A percentile compares a stretch with the other conserved stretches of the same genome.
Conservation (phyloP, 768 basidiomycete species). For the Phlebiopsis gigantea region DNA sequence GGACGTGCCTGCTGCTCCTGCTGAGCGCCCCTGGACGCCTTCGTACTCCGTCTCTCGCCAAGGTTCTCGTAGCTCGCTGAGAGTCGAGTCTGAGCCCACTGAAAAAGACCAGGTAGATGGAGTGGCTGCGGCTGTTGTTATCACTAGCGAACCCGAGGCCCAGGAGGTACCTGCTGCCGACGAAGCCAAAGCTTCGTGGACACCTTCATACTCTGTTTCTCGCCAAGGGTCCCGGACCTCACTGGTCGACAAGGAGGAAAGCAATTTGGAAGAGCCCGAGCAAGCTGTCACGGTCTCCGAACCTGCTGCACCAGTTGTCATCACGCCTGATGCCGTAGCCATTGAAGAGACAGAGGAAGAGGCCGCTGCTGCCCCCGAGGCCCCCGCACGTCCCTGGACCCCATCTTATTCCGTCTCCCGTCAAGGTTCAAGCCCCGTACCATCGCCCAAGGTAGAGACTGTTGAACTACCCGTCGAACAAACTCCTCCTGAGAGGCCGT, state of each 20-base stretch:
- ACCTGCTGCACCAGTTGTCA: not conserved
- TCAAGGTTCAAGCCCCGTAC: conserved; percentile 15
- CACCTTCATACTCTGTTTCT: conserved; percentile 14
- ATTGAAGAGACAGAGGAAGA: not conserved
- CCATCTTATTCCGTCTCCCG: conserved; percentile 24
- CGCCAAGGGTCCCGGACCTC: conserved; percentile 10
- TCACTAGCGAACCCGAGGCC: not conserved
- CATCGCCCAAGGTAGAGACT: conserved; percentile 10
- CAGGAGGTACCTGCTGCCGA: not conserved
- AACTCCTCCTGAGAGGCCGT: conserved; percentile 8
- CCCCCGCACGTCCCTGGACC: conserved; percentile 15
- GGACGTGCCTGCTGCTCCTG: conserved; percentile 2
- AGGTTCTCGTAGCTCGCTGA: conserved; percentile 4
- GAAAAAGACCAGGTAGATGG: not conserved
- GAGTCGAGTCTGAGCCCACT: not conserved
- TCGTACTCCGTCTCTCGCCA: conserved; percentile 12
- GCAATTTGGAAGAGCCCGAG: not conserved
- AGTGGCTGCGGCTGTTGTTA: not conserved
- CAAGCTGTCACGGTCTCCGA: conserved; percentile 13
- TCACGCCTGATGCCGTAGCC: not conserved
- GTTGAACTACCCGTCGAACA: conserved; percentile 12
- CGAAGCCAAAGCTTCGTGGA: conserved; percentile 9
- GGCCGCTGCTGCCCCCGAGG: not conserved
- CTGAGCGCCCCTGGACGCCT: not conserved
- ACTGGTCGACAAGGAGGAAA: not conserved